phyloP scores from a whole-genome alignment of 2,329 filamentous ascomycete genomes.

The Ophiostoma australiae region DNA sequence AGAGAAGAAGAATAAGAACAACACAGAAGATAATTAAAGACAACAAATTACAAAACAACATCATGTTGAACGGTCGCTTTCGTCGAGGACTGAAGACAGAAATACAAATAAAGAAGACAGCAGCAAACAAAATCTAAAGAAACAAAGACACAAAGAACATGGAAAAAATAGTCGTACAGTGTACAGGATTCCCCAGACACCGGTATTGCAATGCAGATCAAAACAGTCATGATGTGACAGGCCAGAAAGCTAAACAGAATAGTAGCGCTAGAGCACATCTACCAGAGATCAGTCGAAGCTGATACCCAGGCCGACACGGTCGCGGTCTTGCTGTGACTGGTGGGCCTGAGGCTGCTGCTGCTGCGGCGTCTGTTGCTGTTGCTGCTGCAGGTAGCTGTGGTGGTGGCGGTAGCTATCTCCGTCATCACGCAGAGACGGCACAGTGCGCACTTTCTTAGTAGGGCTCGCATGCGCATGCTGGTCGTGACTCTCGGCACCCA shows the following conservation, averaged over 20 bases:
- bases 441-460: constrained; percentile 48
- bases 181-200: neutral
- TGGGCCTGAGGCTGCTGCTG: constrained; percentile 1
- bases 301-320: constrained; percentile 50
- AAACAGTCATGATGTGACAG: neutral
- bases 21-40: constrained; percentile 14
- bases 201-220: neutral
- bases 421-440: constrained; percentile 38
- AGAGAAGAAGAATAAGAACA: constrained; percentile 11
- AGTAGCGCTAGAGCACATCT: neutral
- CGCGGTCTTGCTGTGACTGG: constrained; percentile 22
- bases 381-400: constrained; percentile 20
- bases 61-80: neutral
- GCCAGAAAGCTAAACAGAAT: neutral
- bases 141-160: neutral
- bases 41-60: neutral
- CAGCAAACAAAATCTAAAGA: neutral
- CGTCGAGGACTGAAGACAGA: neutral
- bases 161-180: neutral
- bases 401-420: constrained; percentile 28
- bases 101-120: constrained; percentile 10
- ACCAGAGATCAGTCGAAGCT: constrained; percentile 38
- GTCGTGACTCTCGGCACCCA: constrained; percentile 31
- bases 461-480: constrained; percentile 41
- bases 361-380: constrained; percentile 14